phyloP scores from a whole-genome alignment of 495 filamentous ascomycete species.

The Lasiosphaeria ovina region DNA sequence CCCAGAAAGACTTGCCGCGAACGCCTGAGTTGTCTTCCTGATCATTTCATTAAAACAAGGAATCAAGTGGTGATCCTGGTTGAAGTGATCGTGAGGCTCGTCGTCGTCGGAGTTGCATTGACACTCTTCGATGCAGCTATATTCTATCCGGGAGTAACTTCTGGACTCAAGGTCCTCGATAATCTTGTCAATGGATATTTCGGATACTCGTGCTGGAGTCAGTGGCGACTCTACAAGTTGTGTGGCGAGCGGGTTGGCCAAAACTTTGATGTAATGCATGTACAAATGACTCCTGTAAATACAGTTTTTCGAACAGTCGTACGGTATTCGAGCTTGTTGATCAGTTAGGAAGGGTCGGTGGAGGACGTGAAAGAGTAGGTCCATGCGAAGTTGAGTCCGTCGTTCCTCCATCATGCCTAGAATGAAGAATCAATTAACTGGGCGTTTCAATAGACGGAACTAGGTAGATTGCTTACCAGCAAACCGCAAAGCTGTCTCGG shows the following conservation, averaged over 20 bases:
- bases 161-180: background rate
- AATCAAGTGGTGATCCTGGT: background rate
- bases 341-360: background rate
- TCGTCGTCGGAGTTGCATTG: background rate
- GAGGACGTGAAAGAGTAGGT: background rate
- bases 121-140: background rate
- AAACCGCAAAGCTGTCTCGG: background rate
- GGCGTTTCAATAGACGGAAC: background rate
- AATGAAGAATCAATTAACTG: background rate
- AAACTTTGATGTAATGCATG: background rate
- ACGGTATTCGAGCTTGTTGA: background rate
- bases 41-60: background rate
- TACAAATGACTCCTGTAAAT: background rate
- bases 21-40: background rate
- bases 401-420: conserved; percentile 4
- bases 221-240: background rate
- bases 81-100: background rate
- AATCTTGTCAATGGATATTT: background rate
- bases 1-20: background rate
- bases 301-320: background rate
- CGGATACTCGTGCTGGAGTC: background rate
- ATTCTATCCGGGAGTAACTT: background rate
- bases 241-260: conserved; percentile 1
- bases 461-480: conserved; percentile 1
- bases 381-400: background rate